Conservation (phyloP, 78 protist species). For the Planoprotostelium fungivorum region DNA sequence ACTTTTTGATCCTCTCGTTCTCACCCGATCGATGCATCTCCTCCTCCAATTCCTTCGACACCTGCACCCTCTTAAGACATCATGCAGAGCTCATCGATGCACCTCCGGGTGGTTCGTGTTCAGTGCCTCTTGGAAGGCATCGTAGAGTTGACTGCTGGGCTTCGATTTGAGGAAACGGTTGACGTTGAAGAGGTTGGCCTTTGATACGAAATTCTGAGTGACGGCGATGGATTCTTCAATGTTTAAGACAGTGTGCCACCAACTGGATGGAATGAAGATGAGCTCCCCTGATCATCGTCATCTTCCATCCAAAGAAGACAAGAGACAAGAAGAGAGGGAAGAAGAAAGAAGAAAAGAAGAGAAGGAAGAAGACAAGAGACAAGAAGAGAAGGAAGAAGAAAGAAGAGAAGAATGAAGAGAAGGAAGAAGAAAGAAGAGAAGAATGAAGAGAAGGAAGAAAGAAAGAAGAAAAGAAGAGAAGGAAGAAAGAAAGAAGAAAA, state of each 20-base stretch:
- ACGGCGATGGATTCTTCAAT: conserved; percentile 76
- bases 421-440: too few relatives aligned
- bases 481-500: too few relatives aligned
- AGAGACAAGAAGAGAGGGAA: too few relatives aligned
- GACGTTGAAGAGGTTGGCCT: background rate
- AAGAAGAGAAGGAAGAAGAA: too few relatives aligned
- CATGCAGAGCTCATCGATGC: too few relatives aligned
- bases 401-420: too few relatives aligned
- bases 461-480: too few relatives aligned
- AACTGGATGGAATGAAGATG: conserved; percentile 74
- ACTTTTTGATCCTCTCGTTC: background rate
- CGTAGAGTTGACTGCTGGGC: background rate
- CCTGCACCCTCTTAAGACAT: background rate
- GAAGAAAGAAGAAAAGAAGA: too few relatives aligned
- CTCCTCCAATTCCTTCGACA: background rate
- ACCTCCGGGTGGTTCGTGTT: background rate
- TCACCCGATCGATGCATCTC: background rate
- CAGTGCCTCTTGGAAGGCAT: background rate
- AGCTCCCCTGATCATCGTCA: conserved; percentile 74
- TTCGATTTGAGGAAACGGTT: background rate
- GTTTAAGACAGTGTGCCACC: conserved; percentile 79
- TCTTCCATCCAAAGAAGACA: too few relatives aligned
- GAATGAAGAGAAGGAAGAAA: too few relatives aligned
- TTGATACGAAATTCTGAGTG: conserved; percentile 64
- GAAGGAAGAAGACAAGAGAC: too few relatives aligned